Evolutionary conservation across 2,329 filamentous ascomycete genomes (phyloP).

Genomic region (Cladophialophora exuberans): DNA sequence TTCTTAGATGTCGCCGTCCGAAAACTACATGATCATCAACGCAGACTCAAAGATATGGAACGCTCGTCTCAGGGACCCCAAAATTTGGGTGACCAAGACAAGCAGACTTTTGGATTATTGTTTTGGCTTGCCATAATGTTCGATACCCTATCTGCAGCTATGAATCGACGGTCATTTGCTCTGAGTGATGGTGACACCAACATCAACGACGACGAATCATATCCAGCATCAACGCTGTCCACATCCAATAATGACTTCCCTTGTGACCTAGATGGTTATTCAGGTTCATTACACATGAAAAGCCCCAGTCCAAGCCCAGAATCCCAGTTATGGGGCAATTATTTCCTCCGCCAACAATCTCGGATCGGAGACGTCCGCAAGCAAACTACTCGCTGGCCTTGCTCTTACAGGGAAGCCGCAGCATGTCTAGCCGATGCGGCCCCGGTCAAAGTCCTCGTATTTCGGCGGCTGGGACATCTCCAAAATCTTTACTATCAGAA

Average conservation of each 20-base stretch:
- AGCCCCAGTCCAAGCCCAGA: constrained; percentile 9
- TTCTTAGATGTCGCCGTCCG: constrained; percentile 19
- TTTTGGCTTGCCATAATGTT: constrained; percentile 65
- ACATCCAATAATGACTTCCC: not conserved
- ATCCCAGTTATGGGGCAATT: constrained; percentile 45
- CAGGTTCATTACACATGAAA: constrained; percentile 14
- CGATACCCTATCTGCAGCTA: constrained; percentile 60
- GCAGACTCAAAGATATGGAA: constrained; percentile 9
- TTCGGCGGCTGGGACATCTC: constrained; percentile 59
- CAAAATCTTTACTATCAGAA: constrained; percentile 55
- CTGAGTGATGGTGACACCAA: constrained; percentile 53
- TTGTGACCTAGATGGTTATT: constrained; percentile 21
- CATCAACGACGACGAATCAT: constrained; percentile 30
- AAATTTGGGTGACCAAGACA: constrained; percentile 36
- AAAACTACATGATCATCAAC: constrained; percentile 20
- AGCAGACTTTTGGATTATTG: constrained; percentile 55
- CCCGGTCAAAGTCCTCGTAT: constrained; percentile 63
- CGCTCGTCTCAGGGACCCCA: not conserved
- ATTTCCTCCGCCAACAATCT: constrained; percentile 36
- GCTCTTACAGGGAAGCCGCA: constrained; percentile 56
- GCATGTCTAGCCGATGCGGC: constrained; percentile 56
- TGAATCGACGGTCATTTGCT: constrained; percentile 52
- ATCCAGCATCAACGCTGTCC: constrained; percentile 6
- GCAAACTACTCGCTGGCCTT: constrained; percentile 56
- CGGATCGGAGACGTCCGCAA: constrained; percentile 29